These are phyloP conservation scores for Stagonosporopsis chrysanthemi DNA, from an alignment of 2,329 filamentous ascomycete genomes.

Conservation along the genomic window DNA sequence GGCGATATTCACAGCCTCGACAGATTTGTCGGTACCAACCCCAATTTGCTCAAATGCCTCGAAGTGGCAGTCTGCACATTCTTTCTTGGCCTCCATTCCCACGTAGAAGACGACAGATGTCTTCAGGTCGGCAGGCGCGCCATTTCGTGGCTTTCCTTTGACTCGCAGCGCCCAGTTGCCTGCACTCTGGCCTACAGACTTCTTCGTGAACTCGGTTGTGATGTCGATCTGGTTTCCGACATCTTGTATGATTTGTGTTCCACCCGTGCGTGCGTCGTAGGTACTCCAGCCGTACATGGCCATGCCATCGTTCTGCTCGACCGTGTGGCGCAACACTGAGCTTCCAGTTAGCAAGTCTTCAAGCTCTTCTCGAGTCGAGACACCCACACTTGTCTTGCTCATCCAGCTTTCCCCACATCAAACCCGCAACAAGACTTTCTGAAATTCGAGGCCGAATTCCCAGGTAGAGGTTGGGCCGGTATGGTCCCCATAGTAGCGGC, in stretches of 20 bases:
- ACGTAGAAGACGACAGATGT: slow-evolving; percentile 84
- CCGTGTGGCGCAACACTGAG: slow-evolving; percentile 79
- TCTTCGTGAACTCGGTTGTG: slow-evolving; percentile 89
- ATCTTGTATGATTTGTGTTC: slow-evolving; percentile 87
- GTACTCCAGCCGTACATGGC: slow-evolving; percentile 96
- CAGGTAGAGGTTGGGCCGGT: slow-evolving; percentile 92
- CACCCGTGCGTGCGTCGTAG: slow-evolving; percentile 86
- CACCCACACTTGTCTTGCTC: slow-evolving; percentile 75
- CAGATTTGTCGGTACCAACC: slow-evolving; percentile 54
- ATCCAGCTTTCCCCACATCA: slow-evolving; percentile 90
- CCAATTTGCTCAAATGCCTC: slow-evolving; percentile 64
- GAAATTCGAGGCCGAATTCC: slow-evolving; percentile 82
- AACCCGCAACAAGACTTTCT: slow-evolving; percentile 77
- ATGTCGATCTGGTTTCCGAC: slow-evolving; percentile 84
- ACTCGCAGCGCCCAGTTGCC: slow-evolving; percentile 91
- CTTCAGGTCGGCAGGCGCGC: slow-evolving; percentile 69
- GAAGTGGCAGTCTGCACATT: slow-evolving; percentile 54
- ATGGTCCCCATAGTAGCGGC: slow-evolving; percentile 93
- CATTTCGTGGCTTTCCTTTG: slow-evolving; percentile 76
- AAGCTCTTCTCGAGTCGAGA: slow-evolving; percentile 15
- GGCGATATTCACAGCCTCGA: slow-evolving; percentile 69
- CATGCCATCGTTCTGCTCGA: slow-evolving; percentile 92
- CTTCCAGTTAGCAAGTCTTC: slow-evolving; percentile 15
- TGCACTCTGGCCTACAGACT: slow-evolving; percentile 81
- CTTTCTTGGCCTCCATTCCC: slow-evolving; percentile 75